Base-by-base conservation (phyloP, 768 basidiomycete genomes). In the Mycena kentingensis region DNA sequence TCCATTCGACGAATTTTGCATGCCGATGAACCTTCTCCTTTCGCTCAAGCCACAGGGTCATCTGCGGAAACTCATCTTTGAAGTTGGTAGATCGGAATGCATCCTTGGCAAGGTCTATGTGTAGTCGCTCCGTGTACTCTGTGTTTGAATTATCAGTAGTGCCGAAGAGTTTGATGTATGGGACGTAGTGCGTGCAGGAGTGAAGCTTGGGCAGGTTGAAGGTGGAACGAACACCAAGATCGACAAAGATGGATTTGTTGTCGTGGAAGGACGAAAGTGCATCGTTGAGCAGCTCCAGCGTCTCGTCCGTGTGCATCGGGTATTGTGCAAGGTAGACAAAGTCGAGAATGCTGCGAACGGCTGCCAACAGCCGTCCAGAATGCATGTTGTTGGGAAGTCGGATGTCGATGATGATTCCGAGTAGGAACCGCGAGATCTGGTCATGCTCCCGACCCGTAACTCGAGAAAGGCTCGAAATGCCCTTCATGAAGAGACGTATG, bases 121-220 rank as follows among this genome's bases (percentile, higher is more conserved):
- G 41, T 22, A 42, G 60, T 1, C 66, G 61, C 55, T 75, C 71
- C 0, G 65, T 67, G 11, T 58, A 55, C 46, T 74, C 71, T 0
- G 68, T 73, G 50, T 69, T 69, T 57, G 60, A 70, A 44, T 67
- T 68, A 46, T 72, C 67, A 0, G 63, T 39, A 3, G 69, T 65
- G 0, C 66, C 69, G 46, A 61, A 60, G 11, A 45, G 25, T 34
- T 62, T 50, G 18, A 75, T 71, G 1, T 42, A 35, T 1, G 51
- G 21, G 1, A 35, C 25, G 49, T 72, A 73, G 41, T 73, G 70
- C 1, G 44, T 18, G 3, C 64, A 19, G 4, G 48, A 61, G 46
- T 73, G 71, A 4, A 73, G 46, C 45, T 76, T 76, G 0, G 70
- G 71, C 10, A 76, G 61, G 29, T 71, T 65, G 54, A 76, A 74